Base-by-base conservation (phyloP, 805 yeast species). In the Lachancea sp. region DNA sequence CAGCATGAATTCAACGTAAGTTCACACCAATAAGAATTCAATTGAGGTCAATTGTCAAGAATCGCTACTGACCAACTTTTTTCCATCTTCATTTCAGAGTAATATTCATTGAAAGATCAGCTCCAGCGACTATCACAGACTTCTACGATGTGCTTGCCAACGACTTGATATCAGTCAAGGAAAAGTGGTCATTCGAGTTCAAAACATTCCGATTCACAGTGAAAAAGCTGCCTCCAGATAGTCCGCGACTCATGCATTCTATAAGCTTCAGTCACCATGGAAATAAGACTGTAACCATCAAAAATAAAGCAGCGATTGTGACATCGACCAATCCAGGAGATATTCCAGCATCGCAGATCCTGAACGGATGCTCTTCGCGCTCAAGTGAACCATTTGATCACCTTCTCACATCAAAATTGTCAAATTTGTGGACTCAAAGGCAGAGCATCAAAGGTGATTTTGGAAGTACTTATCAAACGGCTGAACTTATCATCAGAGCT, bases 391-490 rank as follows among this genome's bases (percentile, higher is more conserved):
- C 65, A 3, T 48, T 62, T 32, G 66, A 62, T 37, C 27, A 42
- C 11, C 46, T 62, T 4, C 29, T 63, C 16, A 36, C 51, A 0
- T 49, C 51, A 10, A 60, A 58, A 38, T 52, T 63, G 16, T 55
- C 64, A 2, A 62, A 59, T 44, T 53, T 63, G 15, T 63, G 67
- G 67, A 51, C 54, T 10, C 63, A 55, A 36, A 49, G 66, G 37
- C 65, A 62, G 45, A 46, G 53, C 16, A 53, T 63, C 7, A 57
- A 54, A 42, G 67, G 67, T 17, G 66, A 62, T 34, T 59, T 57
- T 6, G 67, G 67, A 8, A 64, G 60, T 38, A 54, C 63, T 1
- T 57, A 59, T 30, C 46, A 44, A 34, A 55, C 61, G 1, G 51
- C 53, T 9, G 55, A 53, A 20, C 20, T 57, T 3, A 35, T 50